Percentiles rank a stretch among this genome's conserved stretches.
phyloP scores from a whole-genome alignment of 2,329 filamentous ascomycete species.

The Xylaria sp. region DNA sequence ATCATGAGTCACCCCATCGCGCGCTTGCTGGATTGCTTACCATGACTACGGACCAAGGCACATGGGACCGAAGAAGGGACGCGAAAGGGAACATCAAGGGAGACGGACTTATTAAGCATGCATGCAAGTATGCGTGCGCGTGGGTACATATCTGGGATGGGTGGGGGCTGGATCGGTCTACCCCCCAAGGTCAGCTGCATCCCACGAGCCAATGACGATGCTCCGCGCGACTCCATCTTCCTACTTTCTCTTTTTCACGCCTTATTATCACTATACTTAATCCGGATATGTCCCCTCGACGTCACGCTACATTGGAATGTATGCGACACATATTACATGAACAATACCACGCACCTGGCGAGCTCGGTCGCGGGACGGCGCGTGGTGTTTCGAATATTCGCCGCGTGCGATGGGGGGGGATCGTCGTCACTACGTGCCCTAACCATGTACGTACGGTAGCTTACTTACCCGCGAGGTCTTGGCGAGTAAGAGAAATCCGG shows the following conservation, averaged over 20 bases:
- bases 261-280: not conserved
- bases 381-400: not conserved
- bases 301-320: conserved; percentile 9
- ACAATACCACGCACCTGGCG: not conserved
- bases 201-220: conserved; percentile 51
- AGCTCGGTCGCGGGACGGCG: conserved; percentile 2
- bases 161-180: conserved; percentile 9
- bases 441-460: not conserved
- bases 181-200: conserved; percentile 52
- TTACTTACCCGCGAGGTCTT: not conserved
- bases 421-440: not conserved
- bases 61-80: conserved; percentile 1
- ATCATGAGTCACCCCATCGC: not conserved
- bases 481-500: not conserved
- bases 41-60: not conserved
- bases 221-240: conserved; percentile 29
- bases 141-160: not conserved
- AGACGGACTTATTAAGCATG: not conserved
- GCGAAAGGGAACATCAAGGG: not conserved
- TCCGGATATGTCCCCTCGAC: conserved; percentile 1
- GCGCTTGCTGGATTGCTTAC: not conserved
- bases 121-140: not conserved
- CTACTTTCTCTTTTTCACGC: not conserved
- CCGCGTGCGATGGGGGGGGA: not conserved
- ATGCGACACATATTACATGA: not conserved